Evolutionary conservation across 2,329 filamentous ascomycete species (phyloP), one percentile per base, ranked within the genome.

Genomic region (Cercospora sesami): DNA sequence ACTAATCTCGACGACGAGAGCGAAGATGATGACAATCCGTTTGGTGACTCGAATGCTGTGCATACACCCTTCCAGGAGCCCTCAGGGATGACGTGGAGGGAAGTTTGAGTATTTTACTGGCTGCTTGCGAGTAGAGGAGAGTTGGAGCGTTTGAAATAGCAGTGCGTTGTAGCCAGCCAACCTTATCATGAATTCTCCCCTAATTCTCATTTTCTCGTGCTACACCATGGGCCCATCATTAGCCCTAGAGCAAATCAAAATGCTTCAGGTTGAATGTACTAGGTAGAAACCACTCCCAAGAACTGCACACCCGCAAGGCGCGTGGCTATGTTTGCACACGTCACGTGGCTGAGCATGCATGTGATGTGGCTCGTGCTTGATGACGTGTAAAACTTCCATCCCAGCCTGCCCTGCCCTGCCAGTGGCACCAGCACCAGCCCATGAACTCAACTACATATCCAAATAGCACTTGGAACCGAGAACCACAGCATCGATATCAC

Each of bases 21-120:
- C 39, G 80, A 83, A 33, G 83, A 85, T 33, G 86, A 86, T 2
- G 89, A 91, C 53, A 91, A 93, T n/a, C 93, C 93, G 0, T 97
- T 97, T 78, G 92, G 91, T 4, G 93, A 97, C 78, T 87, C 86
- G 51, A 94, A 96, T 77, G 91, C 89, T 4, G 85, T 92, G 28
- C 83, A 83, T 60, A 87, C 85, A 3, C 85, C 85, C 18, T 80
- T 64, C 31, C 59, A 68, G 10, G 73, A 75, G 53, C 65, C 69
- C 14, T 59, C 71, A 5, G 72, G 74, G 4, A 74, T 76, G 71
- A 76, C 72, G 8, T 76, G 75, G 75, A 72, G 72, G 68, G 79
- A 82, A 36, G 80, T 83, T 5, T 82, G 69, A 77, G 18, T 5
- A 26, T 16, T 57, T 6, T 1, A 7, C 21, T 51, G 18, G 9